Conservation (phyloP, 2,329 filamentous ascomycete species). For the Triangularia verruculosa region DNA sequence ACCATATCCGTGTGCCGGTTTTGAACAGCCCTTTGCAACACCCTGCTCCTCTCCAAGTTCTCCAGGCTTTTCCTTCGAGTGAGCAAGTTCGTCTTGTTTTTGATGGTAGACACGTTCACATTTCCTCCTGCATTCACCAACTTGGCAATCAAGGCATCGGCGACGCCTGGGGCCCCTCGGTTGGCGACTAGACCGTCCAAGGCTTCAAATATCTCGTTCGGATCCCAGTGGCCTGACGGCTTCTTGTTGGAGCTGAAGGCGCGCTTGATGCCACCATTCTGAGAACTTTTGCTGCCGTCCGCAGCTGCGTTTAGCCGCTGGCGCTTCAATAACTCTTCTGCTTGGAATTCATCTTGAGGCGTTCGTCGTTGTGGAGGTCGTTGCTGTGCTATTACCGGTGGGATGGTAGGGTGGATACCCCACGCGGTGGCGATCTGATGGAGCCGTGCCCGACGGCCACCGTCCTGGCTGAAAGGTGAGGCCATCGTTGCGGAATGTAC, state of each 20-base stretch:
- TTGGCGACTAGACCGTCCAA: slow-evolving; percentile 49
- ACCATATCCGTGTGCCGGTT: slow-evolving; percentile 52
- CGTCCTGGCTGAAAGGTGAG: slow-evolving; percentile 27
- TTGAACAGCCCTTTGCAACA: slow-evolving; percentile 51
- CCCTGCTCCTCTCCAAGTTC: slow-evolving; percentile 47
- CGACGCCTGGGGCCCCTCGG: slow-evolving; percentile 51
- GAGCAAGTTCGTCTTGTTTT: slow-evolving; percentile 47
- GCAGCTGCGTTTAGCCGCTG: slow-evolving; percentile 35
- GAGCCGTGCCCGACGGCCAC: slow-evolving; percentile 47
- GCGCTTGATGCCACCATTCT: slow-evolving; percentile 33
- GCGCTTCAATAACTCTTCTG: slow-evolving; percentile 54
- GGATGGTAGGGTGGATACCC: slow-evolving; percentile 41
- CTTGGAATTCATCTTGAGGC: slow-evolving; percentile 48
- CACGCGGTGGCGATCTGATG: slow-evolving; percentile 50
- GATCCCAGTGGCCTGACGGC: slow-evolving; percentile 41
- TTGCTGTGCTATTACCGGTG: slow-evolving; percentile 37
- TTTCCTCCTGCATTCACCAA: slow-evolving; percentile 50
- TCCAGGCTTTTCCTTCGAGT: slow-evolving; percentile 50
- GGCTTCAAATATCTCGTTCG: slow-evolving; percentile 51
- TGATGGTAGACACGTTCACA: slow-evolving; percentile 45
- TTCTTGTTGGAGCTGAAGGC: slow-evolving; percentile 49
- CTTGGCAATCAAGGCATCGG: slow-evolving; percentile 53
- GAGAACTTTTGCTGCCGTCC: slow-evolving; percentile 30
- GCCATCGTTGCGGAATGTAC: slow-evolving; percentile 17
- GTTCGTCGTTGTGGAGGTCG: slow-evolving; percentile 40